Base-by-base conservation (phyloP, 768 basidiomycete species). In the Roridomyces roridus region DNA sequence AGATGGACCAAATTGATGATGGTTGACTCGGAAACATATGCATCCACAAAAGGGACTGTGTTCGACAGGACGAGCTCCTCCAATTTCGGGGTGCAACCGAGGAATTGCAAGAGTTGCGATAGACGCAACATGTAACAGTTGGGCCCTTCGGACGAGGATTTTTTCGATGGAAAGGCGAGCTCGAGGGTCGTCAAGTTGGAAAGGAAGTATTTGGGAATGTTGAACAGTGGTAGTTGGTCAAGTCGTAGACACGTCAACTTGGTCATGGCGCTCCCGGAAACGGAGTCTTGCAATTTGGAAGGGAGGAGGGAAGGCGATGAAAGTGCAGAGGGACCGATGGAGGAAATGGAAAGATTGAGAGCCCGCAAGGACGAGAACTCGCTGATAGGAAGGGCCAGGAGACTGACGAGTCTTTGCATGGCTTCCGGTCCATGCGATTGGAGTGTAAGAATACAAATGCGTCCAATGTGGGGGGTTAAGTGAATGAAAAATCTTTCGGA, bases 61-160 rank as follows among this genome's bases (percentile, higher is more conserved):
- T 79, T 75, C 12, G 63, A 66, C 37, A 84, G 68, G 35, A 72
- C 71, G 44, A 84, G 68, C 31, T 79, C 74, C 62, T 79, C 73
- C 17, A 83, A 71, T 34, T 67, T 70, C 23, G 77, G 73, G 2
- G 77, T 74, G 11, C 71, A 65, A 40, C 57, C 64, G 43, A 83
- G 65, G 48, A 80, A 72, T 29, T 57, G 64, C 55, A 70, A 64
- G 26, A 81, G 69, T 18, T 72, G 63, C 5, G 80, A 82, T 66
- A 80, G 71, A 57, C 68, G 76, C 57, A 76, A 65, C 29, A 68
- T 65, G 52, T 68, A 72, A 45, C 68, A 75, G 51, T 70, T 66
- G n/a, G 60, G 57, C 25, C 64, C 51, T 35, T 63, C 55, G 35
- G 67, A 21, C 29, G 47, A 34, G 17, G 53, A 35, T 34, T 34